Base-by-base conservation (phyloP, 2,329 filamentous ascomycete species). In the Xylariaceae sp. region DNA sequence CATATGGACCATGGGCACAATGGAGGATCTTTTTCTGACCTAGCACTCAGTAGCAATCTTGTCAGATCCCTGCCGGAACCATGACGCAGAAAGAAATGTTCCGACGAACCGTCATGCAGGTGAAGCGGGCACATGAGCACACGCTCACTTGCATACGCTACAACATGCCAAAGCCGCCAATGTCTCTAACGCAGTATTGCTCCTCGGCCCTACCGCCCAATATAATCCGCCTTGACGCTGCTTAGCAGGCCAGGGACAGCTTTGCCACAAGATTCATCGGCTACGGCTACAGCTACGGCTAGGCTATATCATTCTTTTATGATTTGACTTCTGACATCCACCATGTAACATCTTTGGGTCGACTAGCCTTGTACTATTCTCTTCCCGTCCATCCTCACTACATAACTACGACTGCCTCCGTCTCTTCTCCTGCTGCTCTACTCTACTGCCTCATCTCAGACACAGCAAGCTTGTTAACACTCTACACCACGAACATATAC, bases 141-240 rank as follows among this genome's bases (percentile, higher is more conserved):
- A 65, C 62, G 65, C 66, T 65, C 63, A 67, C 68, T 67, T 69
- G 65, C 67, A 71, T 70, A 70, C 67, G 67, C 15, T 47, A 49
- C 49, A 51, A 51, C 71, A 71, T 73, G 70, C 70, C 70, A 72
- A 71, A 72, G 68, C 66, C 62, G 65, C 68, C 70, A 68, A 68
- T 72, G 70, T 72, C 68, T 71, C 68, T 70, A 63, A 67, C 61
- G 64, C 65, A 65, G 64, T 71, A 67, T 69, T 67, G 67, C 70
- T 69, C 71, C 69, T 73, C 71, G 71, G 70, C 69, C 70, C 69
- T 70, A 72, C 66, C 67, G 66, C 66, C 71, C 66, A 72, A 72
- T 72, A 73, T 73, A 72, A 70, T 65, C 69, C 62, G 64, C 64
- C 67, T 62, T 63, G 67, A 69, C 67, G 66, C 69, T 68, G 65